These are phyloP conservation scores for Aphanomyces cochlioides DNA, from an alignment of 352 stramenopile species.

Conservation along the genomic window DNA sequence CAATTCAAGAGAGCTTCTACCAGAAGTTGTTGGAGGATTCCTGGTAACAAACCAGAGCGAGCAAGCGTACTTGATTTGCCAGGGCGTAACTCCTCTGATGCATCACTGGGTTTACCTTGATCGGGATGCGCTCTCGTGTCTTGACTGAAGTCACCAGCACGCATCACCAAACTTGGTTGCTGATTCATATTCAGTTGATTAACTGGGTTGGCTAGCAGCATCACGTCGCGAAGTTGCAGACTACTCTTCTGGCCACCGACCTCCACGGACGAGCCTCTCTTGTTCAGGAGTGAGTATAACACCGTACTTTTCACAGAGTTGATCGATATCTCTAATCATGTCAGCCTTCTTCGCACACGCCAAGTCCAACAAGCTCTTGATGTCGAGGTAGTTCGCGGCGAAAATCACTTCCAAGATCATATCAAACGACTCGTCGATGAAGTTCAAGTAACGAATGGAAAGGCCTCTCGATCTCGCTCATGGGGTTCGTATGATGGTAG, in stretches of 20 bases:
- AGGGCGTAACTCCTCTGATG: too few species aligned
- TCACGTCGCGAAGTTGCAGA: not conserved
- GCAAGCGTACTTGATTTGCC: too few species aligned
- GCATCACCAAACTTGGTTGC: too few species aligned
- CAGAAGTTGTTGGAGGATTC: too few species aligned
- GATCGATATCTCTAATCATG: conserved; percentile 62
- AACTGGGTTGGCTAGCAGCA: too few species aligned
- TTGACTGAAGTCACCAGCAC: too few species aligned
- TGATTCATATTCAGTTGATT: too few species aligned
- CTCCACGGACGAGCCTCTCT: conserved; percentile 56
- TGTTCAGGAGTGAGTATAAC: conserved; percentile 65
- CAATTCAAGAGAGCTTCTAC: too few species aligned
- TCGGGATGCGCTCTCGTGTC: too few species aligned
- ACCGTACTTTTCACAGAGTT: conserved; percentile 54
- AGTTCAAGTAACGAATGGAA: conserved; percentile 50
- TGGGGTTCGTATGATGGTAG: conserved; percentile 50
- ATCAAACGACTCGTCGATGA: conserved; percentile 48
- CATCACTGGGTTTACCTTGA: too few species aligned
- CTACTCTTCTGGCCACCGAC: conserved; percentile 62
- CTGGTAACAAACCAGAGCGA: too few species aligned
- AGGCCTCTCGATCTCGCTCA: conserved; percentile 60
- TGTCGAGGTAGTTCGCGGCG: conserved; percentile 67
- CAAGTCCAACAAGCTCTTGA: conserved; percentile 59
- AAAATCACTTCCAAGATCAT: conserved; percentile 64
- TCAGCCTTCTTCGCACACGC: conserved; percentile 52